Evolutionary conservation across 306 rosid genomes (phyloP), one percentile per base, ranked within the genome.

Genomic region (Carpinus viminea): DNA sequence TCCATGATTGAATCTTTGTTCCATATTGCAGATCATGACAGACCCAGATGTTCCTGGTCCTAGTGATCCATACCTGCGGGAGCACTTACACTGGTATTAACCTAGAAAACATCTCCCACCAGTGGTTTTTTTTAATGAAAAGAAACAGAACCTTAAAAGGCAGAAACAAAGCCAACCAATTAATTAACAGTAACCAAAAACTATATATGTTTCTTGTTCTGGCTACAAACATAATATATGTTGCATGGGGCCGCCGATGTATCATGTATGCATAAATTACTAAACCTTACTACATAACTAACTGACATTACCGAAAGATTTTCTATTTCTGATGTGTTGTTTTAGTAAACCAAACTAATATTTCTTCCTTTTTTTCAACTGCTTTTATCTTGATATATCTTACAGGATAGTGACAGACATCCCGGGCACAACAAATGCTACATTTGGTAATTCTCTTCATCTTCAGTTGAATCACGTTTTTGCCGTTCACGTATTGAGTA

Each of bases 11-110:
- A 61, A 55, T 57, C 50, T 15, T 38, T 48, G 12, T 60, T 53
- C 18, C 68, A 16, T 45, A 34, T 46, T 57, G 43, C 71, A 94
- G 97, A 84, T 94, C 70, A 88, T 94, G 97, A 94, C 90, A 66
- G 97, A 94, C 74, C 97, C 98, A 50, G 97, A 94, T 51, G 98
- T 92, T 46, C 98, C 98, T 17, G 97, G 98, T 75, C 98, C 98
- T 5, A 92, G 98, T 89, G 97, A 94, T 79, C 98, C 98, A 18
- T 94, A 87, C 83, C 75, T 94, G 73, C 88, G 88, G 80, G 97
- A 94, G 83, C 98, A 92, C 75, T 81, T 94, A 36, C 98, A 94
- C 87, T 92, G 97, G 97, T 94, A 89, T 34, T 5, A 24, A 9
- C 54, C 21, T 6, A 18, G 53, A 11, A 34, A 64, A 64, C 68